A percentile compares a stretch with the other conserved stretches of the same genome.
phyloP scores from a whole-genome alignment of 108 stramenopile species.

The Nannochloropsis salina region DNA sequence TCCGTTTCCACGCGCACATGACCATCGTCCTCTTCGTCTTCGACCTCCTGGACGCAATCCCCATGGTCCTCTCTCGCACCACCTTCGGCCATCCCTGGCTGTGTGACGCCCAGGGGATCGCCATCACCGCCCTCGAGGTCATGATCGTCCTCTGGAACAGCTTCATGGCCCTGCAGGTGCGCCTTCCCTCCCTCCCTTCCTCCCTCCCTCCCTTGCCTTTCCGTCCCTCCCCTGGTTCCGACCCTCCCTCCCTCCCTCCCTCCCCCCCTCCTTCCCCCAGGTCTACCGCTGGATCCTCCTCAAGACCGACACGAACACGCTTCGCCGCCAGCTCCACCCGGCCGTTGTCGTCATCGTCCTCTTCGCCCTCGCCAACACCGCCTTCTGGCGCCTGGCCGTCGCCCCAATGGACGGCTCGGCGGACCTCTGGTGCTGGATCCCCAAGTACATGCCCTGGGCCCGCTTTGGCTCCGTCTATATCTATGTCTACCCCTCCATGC shows the following conservation, averaged over 20 bases:
- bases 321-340: neutral
- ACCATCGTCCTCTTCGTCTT: conserved; percentile 15
- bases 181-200: neutral
- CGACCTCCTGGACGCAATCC: neutral
- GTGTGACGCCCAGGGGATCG: neutral
- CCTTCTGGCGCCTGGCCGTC: conserved; percentile 7
- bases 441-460: neutral
- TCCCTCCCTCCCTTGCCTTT: too few species aligned
- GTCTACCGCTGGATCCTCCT: neutral
- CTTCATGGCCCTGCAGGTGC: conserved; percentile 10
- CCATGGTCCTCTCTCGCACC: neutral
- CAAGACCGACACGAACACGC: neutral
- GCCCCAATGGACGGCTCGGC: neutral
- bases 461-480: neutral
- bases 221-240: neutral
- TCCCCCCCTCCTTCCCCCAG: conserved; percentile 10
- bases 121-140: neutral
- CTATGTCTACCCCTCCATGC: conserved; percentile 14
- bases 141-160: neutral
- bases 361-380: neutral
- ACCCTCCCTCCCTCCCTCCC: neutral
- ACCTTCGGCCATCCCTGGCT: neutral
- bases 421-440: conserved; percentile 2
- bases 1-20: conserved; percentile 13
- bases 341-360: neutral